Conservation (phyloP, 2,329 filamentous ascomycete species). For the Nakataea oryzae region DNA sequence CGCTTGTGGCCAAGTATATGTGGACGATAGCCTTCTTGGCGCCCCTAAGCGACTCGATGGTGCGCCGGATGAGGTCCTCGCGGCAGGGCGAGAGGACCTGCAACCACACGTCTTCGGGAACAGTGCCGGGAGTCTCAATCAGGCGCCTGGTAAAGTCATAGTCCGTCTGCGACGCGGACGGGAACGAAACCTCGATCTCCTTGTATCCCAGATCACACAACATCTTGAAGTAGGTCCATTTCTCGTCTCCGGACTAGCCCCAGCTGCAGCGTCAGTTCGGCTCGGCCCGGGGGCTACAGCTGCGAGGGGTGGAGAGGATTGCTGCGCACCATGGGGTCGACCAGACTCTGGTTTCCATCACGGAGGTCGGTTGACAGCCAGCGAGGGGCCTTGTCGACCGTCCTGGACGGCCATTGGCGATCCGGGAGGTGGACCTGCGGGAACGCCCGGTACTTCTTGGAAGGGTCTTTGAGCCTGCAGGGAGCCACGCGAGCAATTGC, state of each 20-base stretch:
- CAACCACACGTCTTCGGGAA: slow-evolving; percentile 83
- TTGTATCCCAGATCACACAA: slow-evolving; percentile 88
- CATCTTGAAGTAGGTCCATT: slow-evolving; percentile 93
- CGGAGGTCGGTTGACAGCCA: slow-evolving; percentile 85
- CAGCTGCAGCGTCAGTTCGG: not conserved
- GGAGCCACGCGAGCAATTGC: not conserved
- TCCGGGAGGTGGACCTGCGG: slow-evolving; percentile 55
- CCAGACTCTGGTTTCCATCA: slow-evolving; percentile 89
- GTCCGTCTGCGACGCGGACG: slow-evolving; percentile 87
- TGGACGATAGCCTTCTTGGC: slow-evolving; percentile 91
- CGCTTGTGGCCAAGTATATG: slow-evolving; percentile 91
- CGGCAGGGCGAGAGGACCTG: slow-evolving; percentile 90
- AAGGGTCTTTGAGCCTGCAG: slow-evolving; percentile 61
- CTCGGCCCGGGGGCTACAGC: not conserved
- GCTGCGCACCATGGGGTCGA: slow-evolving; percentile 73
- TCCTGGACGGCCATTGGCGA: slow-evolving; percentile 76
- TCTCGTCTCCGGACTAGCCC: slow-evolving; percentile 77
- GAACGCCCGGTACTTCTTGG: slow-evolving; percentile 66
- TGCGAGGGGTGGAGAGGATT: not conserved
- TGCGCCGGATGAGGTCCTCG: slow-evolving; percentile 79
- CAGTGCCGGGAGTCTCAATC: slow-evolving; percentile 71
- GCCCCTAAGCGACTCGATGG: slow-evolving; percentile 79
- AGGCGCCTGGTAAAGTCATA: slow-evolving; percentile 88
- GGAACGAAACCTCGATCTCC: slow-evolving; percentile 95
- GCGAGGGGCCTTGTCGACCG: slow-evolving; percentile 72